A percentile compares a stretch with the other conserved stretches of the same genome.
Conservation (phyloP, 768 basidiomycete species). For the Panaeolus cyanescens region DNA sequence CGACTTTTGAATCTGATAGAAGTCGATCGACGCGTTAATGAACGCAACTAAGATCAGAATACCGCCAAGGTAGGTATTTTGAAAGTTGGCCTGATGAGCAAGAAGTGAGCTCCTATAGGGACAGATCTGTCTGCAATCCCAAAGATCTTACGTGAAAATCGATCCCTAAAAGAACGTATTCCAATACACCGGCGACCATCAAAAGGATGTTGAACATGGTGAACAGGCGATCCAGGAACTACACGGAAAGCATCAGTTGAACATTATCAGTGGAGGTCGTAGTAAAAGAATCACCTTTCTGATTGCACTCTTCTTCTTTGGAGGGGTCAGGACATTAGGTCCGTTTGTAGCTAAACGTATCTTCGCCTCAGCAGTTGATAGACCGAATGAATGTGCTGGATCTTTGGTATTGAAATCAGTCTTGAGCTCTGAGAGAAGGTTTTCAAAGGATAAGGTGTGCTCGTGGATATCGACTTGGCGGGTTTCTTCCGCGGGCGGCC, state of each 20-base stretch:
- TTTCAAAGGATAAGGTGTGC: conserved; percentile 47
- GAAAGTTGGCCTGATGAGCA: conserved; percentile 49
- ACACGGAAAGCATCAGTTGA: conserved; percentile 8
- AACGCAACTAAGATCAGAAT: conserved; percentile 71
- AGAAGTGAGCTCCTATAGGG: conserved; percentile 6
- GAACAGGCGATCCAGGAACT: conserved; percentile 66
- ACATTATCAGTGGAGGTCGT: neutral
- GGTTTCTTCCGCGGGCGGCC: conserved; percentile 33
- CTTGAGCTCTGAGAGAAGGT: conserved; percentile 40
- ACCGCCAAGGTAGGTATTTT: conserved; percentile 69
- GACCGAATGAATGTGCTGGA: conserved; percentile 49
- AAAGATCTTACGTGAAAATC: conserved; percentile 49
- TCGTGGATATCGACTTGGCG: conserved; percentile 59
- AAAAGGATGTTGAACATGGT: conserved; percentile 71
- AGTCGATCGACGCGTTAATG: conserved; percentile 71
- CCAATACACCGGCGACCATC: conserved; percentile 65
- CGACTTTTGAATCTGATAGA: conserved; percentile 72
- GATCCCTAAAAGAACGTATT: conserved; percentile 65
- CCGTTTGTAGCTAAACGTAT: conserved; percentile 58
- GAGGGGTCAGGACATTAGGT: conserved; percentile 64
- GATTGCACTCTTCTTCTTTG: conserved; percentile 65
- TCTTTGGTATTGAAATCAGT: conserved; percentile 57
- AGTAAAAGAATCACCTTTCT: conserved; percentile 47
- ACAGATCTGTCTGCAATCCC: no score
- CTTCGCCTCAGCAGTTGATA: conserved; percentile 54